Percentiles rank a stretch among this genome's conserved stretches.
These are phyloP conservation scores for Galerina marginata DNA, from an alignment of 768 basidiomycete genomes.

Conservation along the genomic window DNA sequence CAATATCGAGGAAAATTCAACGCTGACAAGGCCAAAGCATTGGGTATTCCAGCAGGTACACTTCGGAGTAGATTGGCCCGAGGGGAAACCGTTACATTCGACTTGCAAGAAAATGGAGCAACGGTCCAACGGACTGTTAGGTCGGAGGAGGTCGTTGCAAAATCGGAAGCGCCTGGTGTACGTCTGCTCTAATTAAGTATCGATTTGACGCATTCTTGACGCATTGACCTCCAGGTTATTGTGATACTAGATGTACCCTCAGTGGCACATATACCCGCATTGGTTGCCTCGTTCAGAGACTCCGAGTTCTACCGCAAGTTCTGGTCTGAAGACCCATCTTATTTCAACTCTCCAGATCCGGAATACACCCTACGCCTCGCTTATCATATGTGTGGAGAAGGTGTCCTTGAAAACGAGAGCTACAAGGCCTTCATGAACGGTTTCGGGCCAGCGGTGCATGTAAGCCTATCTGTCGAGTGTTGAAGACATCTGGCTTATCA, in stretches of 20 bases:
- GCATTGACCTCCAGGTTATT: slow-evolving; percentile 46
- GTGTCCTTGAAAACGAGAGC: slow-evolving; percentile 69
- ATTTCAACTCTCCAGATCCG: slow-evolving; percentile 40
- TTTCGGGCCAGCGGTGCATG: slow-evolving; percentile 65
- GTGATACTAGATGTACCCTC: slow-evolving; percentile 78
- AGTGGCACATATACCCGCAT: slow-evolving; percentile 54
- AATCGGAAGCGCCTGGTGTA: slow-evolving; percentile 50
- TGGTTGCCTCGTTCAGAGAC: slow-evolving; percentile 52
- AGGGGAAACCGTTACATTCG: slow-evolving; percentile 68
- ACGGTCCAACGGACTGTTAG: slow-evolving; percentile 52
- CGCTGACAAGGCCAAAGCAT: slow-evolving; percentile 59
- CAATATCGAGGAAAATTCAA: slow-evolving; percentile 75
- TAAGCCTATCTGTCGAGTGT: slow-evolving; percentile 31
- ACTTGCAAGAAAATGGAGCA: slow-evolving; percentile 49
- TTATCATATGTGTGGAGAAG: slow-evolving; percentile 75
- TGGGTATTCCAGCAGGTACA: slow-evolving; percentile 64
- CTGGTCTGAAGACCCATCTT: slow-evolving; percentile 45
- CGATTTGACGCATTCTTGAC: background rate
- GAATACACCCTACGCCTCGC: slow-evolving; percentile 49
- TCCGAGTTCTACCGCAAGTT: slow-evolving; percentile 56
- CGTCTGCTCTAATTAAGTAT: background rate
- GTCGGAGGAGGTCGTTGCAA: slow-evolving; percentile 66
- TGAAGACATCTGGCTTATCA: background rate
- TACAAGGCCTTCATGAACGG: slow-evolving; percentile 77
- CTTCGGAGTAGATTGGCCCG: slow-evolving; percentile 62